phyloP scores from a whole-genome alignment of 129 eudicot species.

The Helianthus tuberosus region DNA sequence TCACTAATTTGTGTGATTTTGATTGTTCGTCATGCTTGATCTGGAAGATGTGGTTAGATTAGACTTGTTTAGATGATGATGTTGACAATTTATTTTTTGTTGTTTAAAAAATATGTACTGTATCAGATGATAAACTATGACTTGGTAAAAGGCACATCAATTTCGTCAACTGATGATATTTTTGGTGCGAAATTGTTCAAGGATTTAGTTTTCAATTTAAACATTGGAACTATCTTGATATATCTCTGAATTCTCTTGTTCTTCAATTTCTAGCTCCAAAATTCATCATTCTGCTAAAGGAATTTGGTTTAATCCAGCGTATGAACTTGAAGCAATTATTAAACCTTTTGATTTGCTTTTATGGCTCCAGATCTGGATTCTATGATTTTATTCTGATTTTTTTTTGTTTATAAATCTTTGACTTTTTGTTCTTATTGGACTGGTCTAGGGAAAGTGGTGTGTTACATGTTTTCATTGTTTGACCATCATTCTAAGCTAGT shows the following conservation, averaged over 20 bases:
- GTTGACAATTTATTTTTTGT: no score
- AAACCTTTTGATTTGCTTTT: background rate
- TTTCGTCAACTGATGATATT: slow-evolving; percentile 20
- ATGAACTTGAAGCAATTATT: slow-evolving; percentile 6
- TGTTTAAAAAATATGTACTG: no score
- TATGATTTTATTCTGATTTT: background rate
- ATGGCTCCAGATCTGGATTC: slow-evolving; percentile 13
- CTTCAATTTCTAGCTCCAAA: slow-evolving; percentile 24
- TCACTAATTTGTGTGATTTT: no score
- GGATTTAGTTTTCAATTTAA: slow-evolving; percentile 1
- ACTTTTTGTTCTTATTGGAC: slow-evolving; percentile 12
- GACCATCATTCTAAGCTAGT: background rate
- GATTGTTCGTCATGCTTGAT: no score
- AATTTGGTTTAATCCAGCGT: background rate
- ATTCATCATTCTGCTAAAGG: background rate
- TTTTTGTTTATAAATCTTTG: background rate
- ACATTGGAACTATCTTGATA: no score
- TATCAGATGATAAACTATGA: no score
- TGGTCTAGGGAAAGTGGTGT: background rate
- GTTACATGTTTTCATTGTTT: slow-evolving; percentile 11
- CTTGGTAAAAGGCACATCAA: slow-evolving; percentile 20
- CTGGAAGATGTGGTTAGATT: no score
- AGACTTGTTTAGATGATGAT: no score
- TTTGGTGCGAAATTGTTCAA: background rate
- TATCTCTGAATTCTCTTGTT: background rate